Evolutionary conservation across 108 stramenopile genomes (phyloP).

Genomic region (Thalassiosira profunda): DNA sequence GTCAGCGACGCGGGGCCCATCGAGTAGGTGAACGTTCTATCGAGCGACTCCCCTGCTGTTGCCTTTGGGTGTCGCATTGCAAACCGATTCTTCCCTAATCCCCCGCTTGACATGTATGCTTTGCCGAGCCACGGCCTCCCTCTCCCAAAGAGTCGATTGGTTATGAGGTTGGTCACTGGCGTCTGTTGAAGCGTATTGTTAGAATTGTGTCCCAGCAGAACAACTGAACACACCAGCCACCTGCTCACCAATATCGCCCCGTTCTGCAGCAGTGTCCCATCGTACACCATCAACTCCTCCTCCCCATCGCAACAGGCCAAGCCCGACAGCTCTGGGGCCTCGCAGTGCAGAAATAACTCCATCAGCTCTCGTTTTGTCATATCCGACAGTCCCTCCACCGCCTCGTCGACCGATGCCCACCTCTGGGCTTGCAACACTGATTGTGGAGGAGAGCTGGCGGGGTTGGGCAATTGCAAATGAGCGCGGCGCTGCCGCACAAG

Average conservation of each 20-base stretch:
- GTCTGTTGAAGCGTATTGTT: not conserved
- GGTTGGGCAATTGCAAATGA: not conserved
- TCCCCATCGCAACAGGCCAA: not conserved
- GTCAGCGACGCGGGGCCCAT: slow-evolving; percentile 7
- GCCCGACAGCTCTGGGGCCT: slow-evolving; percentile 1
- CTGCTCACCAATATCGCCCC: slow-evolving; percentile 28
- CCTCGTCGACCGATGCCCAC: slow-evolving; percentile 25
- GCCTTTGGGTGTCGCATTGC: not conserved
- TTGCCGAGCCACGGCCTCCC: slow-evolving; percentile 33
- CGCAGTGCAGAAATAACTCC: slow-evolving; percentile 25
- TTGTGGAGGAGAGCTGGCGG: not conserved
- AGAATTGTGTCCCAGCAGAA: no score
- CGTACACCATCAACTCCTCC: slow-evolving; percentile 3
- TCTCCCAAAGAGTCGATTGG: slow-evolving; percentile 32
- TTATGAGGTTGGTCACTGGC: slow-evolving; percentile 33
- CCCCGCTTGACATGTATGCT: slow-evolving; percentile 4
- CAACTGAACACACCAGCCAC: no score
- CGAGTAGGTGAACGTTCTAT: slow-evolving; percentile 34
- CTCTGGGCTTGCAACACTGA: no score
- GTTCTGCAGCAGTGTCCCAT: slow-evolving; percentile 32
- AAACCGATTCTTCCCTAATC: slow-evolving; percentile 34
- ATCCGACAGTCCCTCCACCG: not conserved
- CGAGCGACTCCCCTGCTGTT: slow-evolving; percentile 2
- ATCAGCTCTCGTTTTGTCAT: slow-evolving; percentile 27
- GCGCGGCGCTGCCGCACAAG: slow-evolving; percentile 1